These are phyloP conservation scores for Cunninghamia lanceolata DNA, from an alignment of 75 land plant genomes.

Conservation along the genomic window DNA sequence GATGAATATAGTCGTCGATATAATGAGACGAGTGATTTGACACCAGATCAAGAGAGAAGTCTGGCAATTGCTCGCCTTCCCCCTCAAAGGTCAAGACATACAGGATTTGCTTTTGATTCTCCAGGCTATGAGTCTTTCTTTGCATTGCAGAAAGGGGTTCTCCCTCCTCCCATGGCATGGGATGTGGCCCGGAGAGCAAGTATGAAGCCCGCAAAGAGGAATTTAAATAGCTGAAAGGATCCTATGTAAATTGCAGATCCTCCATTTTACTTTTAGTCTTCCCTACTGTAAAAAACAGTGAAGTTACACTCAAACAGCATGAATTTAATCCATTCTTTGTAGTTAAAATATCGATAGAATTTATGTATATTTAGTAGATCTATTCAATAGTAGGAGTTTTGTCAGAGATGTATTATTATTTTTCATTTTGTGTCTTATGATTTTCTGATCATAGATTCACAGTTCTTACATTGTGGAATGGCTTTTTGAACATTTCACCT, in stretches of 20 bases:
- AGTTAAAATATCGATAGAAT: background rate
- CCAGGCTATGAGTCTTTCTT: slow-evolving; percentile 98
- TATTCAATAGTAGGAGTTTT: background rate
- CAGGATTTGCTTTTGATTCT: slow-evolving; percentile 98
- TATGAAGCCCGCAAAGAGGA: slow-evolving; percentile 19
- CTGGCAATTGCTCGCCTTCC: slow-evolving; percentile 89
- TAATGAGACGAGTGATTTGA: slow-evolving; percentile 43
- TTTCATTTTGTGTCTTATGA: background rate
- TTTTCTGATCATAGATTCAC: background rate
- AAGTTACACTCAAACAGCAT: background rate
- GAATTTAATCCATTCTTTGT: background rate
- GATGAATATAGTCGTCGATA: slow-evolving; percentile 32
- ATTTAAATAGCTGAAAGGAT: background rate
- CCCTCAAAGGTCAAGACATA: slow-evolving; percentile 83
- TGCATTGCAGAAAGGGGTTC: slow-evolving; percentile 83
- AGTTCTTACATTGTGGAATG: background rate
- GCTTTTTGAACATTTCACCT: background rate
- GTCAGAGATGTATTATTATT: background rate
- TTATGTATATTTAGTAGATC: background rate
- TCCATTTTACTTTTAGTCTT: background rate
- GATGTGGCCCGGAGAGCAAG: slow-evolving; percentile 96
- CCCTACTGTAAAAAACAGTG: background rate
- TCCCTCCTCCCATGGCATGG: slow-evolving; percentile 87
- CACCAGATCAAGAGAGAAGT: slow-evolving; percentile 71
- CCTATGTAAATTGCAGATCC: background rate